Percentiles rank a stretch among this genome's conserved stretches.
Conservation (phyloP, 768 basidiomycete genomes). For the Boletus barrowsii region DNA sequence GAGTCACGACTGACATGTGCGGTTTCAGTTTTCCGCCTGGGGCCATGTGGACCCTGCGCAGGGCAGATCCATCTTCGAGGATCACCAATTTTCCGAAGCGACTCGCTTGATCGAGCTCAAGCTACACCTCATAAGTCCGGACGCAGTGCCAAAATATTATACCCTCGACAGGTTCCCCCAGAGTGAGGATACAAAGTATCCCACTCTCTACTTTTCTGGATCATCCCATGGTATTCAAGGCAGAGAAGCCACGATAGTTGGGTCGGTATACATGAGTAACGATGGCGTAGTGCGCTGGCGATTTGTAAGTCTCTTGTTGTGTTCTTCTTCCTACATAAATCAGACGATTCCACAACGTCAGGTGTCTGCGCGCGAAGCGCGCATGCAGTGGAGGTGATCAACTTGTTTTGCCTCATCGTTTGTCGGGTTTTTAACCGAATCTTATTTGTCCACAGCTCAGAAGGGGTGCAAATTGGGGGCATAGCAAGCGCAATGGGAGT, state of each 20-base stretch:
- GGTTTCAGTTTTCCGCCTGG: slow-evolving; percentile 16
- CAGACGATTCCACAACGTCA: slow-evolving; percentile 24
- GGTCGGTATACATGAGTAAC: slow-evolving; percentile 46
- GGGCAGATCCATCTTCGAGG: slow-evolving; percentile 44
- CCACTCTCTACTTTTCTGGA: slow-evolving; percentile 48
- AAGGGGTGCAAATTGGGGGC: slow-evolving; percentile 64
- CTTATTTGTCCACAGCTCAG: slow-evolving; percentile 43
- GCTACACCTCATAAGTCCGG: slow-evolving; percentile 42
- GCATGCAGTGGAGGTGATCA: slow-evolving; percentile 58
- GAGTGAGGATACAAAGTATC: slow-evolving; percentile 30
- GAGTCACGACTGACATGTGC: neutral
- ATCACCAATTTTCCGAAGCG: slow-evolving; percentile 58
- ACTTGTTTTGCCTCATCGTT: neutral
- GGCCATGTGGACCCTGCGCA: slow-evolving; percentile 22
- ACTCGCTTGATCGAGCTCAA: slow-evolving; percentile 60
- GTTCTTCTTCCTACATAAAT: neutral
- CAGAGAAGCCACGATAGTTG: slow-evolving; percentile 45
- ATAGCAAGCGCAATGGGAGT: slow-evolving; percentile 65
- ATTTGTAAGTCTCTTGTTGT: slow-evolving; percentile 46
- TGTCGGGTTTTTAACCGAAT: neutral
- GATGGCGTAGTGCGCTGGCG: slow-evolving; percentile 52
- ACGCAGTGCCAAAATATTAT: slow-evolving; percentile 19
- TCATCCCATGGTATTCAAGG: slow-evolving; percentile 41
- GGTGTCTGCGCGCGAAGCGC: slow-evolving; percentile 52
- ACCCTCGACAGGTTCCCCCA: slow-evolving; percentile 22